A percentile compares a stretch with the other conserved stretches of the same genome.
phyloP scores from a whole-genome alignment of 2,329 filamentous ascomycete species.

The Aspergillus thermomutatus region DNA sequence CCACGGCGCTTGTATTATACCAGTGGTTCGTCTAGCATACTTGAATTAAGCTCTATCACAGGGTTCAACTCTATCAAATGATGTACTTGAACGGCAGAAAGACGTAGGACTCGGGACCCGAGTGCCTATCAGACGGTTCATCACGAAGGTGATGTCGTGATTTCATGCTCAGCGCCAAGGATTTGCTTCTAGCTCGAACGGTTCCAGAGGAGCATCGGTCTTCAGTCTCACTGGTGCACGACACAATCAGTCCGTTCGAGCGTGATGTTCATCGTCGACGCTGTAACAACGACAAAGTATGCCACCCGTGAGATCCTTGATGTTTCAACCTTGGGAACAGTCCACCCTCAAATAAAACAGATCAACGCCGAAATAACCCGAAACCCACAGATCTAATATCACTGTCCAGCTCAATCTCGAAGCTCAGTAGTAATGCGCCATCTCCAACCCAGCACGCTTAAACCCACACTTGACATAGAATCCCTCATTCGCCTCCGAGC shows the following conservation, averaged over 20 bases:
- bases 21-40: neutral
- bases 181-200: no score
- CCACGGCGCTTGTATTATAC: neutral
- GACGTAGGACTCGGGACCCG: neutral
- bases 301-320: neutral
- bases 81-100: neutral
- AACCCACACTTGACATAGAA: constrained; percentile 99
- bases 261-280: no score
- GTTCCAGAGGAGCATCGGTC: neutral
- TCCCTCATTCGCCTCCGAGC: constrained; percentile 91
- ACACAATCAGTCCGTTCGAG: neutral
- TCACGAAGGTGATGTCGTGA: neutral
- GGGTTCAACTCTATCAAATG: neutral
- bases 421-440: constrained; percentile 82
- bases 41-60: neutral
- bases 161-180: neutral
- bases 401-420: neutral
- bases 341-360: neutral
- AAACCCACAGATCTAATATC: constrained; percentile 3
- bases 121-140: neutral
- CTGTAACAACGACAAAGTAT: neutral
- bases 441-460: constrained; percentile 84
- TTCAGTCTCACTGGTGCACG: neutral
- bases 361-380: neutral
- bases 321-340: no score